Evolutionary conservation across 2,329 filamentous ascomycete genomes (phyloP), one percentile per base, ranked within the genome.

Genomic region (Penicillium sp.): DNA sequence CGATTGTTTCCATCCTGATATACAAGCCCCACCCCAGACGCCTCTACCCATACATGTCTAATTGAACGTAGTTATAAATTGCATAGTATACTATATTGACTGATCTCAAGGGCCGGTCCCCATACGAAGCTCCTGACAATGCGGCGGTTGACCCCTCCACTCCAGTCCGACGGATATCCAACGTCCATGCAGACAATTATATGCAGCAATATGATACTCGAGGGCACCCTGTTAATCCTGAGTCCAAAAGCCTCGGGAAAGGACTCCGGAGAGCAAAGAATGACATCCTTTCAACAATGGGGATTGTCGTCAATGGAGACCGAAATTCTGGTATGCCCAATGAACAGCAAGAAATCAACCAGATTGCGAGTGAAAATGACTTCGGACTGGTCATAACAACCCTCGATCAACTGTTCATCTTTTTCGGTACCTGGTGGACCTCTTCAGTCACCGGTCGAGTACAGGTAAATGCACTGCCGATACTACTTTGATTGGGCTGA

Each of bases 231-330:
- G 68, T 74, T 31, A 79, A 80, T 58, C 67, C 69, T 4, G 69
- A 68, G 32, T 78, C 77, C 7, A 75, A 73, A 55, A 57, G 59
- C 13, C 63, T 74, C 29, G 72, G 70, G 10, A 71, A 72, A 39
- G 70, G 72, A 47, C 70, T 79, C 8, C 68, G 75, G 47, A 72
- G 76, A 63, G 78, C 78, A 1, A 78, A 80, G 57, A 80, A 80
- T 68, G 78, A 80, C 57, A 76, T 79, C 32, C 69, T 80, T 16
- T 76, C 75, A 23, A 78, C 75, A 9, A 77, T 79, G 70, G 77
- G 78, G 4, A 74, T 79, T 38, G 75, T 79, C 38, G 74, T 77
- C 56, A 75, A 74, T 50, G 67, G 72, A 54, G 68, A 75, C 59
- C 67, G 71, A 16, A 72, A 67, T 37, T 54, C 68, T 27, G 65